A percentile compares a stretch with the other conserved stretches of the same genome.
phyloP scores from a whole-genome alignment of 2,329 filamentous ascomycete species.

The Pestalotiopsis sp. region DNA sequence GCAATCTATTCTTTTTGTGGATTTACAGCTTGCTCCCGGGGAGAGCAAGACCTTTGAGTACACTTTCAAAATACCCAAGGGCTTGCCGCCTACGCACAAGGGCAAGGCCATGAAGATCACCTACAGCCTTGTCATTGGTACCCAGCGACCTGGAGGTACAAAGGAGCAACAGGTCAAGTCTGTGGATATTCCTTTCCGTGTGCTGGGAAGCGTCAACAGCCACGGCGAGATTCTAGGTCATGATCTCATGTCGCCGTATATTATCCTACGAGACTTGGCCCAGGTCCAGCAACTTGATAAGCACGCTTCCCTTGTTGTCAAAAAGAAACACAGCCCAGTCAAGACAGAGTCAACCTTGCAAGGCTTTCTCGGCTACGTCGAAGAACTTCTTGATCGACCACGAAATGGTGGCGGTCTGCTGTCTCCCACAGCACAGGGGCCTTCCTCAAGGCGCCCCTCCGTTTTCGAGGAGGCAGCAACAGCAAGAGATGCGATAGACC shows the following conservation, averaged over 20 bases:
- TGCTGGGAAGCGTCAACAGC: slow-evolving; percentile 89
- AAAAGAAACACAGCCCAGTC: slow-evolving; percentile 27
- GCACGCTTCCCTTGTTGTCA: slow-evolving; percentile 19
- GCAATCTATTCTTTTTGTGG: slow-evolving; percentile 94
- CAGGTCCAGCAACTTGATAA: slow-evolving; percentile 57
- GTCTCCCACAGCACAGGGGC: slow-evolving; percentile 68
- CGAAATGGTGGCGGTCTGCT: slow-evolving; percentile 64
- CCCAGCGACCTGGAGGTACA: slow-evolving; percentile 78
- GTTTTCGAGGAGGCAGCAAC: slow-evolving; percentile 58
- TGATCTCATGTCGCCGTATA: slow-evolving; percentile 92
- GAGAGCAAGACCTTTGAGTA: slow-evolving; percentile 90
- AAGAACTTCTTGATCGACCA: slow-evolving; percentile 68
- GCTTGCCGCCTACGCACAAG: slow-evolving; percentile 86
- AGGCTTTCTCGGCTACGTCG: slow-evolving; percentile 77
- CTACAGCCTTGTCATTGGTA: slow-evolving; percentile 89
- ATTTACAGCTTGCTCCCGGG: slow-evolving; percentile 82
- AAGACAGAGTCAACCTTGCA: slow-evolving; percentile 47
- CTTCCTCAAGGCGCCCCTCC: slow-evolving; percentile 57
- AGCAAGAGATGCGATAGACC: slow-evolving; percentile 84
- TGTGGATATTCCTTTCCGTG: slow-evolving; percentile 90
- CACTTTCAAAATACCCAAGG: slow-evolving; percentile 80
- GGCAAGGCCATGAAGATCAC: slow-evolving; percentile 93
- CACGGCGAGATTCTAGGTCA: slow-evolving; percentile 89
- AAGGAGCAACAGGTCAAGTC: slow-evolving; percentile 84
- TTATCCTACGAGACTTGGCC: slow-evolving; percentile 83